These are phyloP conservation scores for Yamadazyma kitorensis DNA, from an alignment of 805 yeast species.

Conservation along the genomic window DNA sequence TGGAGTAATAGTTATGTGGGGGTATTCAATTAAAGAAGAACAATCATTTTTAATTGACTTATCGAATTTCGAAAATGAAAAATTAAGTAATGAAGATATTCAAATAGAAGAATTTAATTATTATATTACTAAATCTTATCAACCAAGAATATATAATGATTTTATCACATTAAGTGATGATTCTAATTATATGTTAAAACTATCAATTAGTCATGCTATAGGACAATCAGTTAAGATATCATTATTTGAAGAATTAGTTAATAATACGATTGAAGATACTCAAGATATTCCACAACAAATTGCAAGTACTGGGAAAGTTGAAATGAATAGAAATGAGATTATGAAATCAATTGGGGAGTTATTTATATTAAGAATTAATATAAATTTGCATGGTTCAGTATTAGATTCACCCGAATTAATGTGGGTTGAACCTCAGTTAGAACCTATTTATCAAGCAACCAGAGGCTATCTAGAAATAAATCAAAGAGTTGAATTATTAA, in stretches of 20 bases:
- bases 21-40: conserved; percentile 84
- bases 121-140: conserved; percentile 89
- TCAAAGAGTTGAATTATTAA: conserved; percentile 84
- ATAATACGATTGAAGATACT: conserved; percentile 94
- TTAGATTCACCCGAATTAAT: conserved; percentile 95
- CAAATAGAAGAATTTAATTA: conserved; percentile 95
- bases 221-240: conserved; percentile 96
- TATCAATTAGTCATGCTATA: conserved; percentile 91
- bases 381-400: conserved; percentile 81
- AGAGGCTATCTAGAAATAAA: conserved; percentile 94
- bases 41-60: conserved; percentile 74
- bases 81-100: conserved; percentile 85
- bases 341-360: conserved; percentile 97
- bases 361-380: conserved; percentile 80
- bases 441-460: conserved; percentile 96
- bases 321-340: conserved; percentile 89
- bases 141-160: conserved; percentile 93
- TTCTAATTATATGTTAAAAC: conserved; percentile 83
- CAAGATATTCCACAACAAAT: conserved; percentile 96
- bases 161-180: conserved; percentile 91
- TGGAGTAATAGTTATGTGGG: conserved; percentile 98
- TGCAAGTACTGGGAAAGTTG: conserved; percentile 91
- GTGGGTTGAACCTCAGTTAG: conserved; percentile 99
- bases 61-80: conserved; percentile 90
- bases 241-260: conserved; percentile 91